Evolutionary conservation across 1,284 basidiomycete genomes (phyloP).

Genomic region (Afroboletus lepidellus): DNA sequence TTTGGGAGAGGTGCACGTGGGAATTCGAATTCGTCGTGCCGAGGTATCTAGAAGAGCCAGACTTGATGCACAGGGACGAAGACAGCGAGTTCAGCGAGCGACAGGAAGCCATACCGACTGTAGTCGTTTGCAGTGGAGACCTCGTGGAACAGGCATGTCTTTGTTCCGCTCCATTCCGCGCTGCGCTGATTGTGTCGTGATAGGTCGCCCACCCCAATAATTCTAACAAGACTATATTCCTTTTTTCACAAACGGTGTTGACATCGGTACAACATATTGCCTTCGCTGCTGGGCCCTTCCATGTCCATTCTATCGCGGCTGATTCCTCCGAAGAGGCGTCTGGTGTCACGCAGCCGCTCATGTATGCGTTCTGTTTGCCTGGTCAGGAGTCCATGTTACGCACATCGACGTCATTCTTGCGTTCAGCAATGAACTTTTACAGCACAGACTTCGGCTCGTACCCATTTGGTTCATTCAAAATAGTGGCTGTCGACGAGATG

Average conservation of each 20-base stretch:
- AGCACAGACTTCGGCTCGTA: conserved; percentile 93
- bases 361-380: conserved; percentile 92
- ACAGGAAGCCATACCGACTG: conserved; percentile 67
- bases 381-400: conserved; percentile 75
- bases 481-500: conserved; percentile 94
- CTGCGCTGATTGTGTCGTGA: conserved; percentile 17
- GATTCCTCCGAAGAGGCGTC: conserved; percentile 63
- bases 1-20: conserved; percentile 99
- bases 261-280: conserved; percentile 95
- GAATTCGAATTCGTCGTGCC: conserved; percentile 97
- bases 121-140: conserved; percentile 93
- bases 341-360: conserved; percentile 76
- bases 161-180: conserved; percentile 4
- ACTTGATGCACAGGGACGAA: conserved; percentile 45
- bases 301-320: conserved; percentile 70
- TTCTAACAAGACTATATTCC: conserved; percentile 92
- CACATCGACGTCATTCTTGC: conserved; percentile 74
- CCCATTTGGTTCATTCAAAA: conserved; percentile 92
- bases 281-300: conserved; percentile 94
- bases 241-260: conserved; percentile 85
- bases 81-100: conserved; percentile 52
- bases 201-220: conserved; percentile 93
- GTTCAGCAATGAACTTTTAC: conserved; percentile 91
- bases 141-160: conserved; percentile 81
- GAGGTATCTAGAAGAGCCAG: conserved; percentile 73